Evolutionary conservation across 495 filamentous ascomycete genomes (phyloP).

Genomic region (Penicillium canariense): DNA sequence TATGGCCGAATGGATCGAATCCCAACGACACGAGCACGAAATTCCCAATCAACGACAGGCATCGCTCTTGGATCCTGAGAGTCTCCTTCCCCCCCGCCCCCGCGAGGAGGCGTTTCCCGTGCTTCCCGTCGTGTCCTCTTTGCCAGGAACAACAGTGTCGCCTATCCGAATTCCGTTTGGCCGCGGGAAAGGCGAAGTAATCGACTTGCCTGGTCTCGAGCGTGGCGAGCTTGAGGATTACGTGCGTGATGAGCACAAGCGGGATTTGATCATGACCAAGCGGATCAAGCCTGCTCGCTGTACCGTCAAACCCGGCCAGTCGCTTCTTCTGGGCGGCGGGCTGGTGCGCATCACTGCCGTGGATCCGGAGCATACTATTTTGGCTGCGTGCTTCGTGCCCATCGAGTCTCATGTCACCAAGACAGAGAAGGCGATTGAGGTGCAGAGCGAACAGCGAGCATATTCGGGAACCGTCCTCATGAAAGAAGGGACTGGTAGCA

Average conservation of each 20-base stretch:
- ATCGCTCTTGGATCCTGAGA: conserved; percentile 23
- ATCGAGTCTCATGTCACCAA: conserved; percentile 69
- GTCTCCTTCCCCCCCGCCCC: conserved; percentile 71
- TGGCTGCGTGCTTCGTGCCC: conserved; percentile 77
- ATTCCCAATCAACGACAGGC: conserved; percentile 14
- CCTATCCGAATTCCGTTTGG: conserved; percentile 90
- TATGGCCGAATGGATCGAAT: conserved; percentile 35
- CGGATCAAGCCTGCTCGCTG: conserved; percentile 65
- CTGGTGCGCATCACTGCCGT: conserved; percentile 84
- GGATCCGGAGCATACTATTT: conserved; percentile 57
- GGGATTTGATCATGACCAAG: conserved; percentile 70
- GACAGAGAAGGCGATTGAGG: conserved; percentile 71
- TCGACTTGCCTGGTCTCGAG: conserved; percentile 86
- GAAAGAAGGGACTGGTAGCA: conserved; percentile 51
- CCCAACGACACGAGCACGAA: conserved; percentile 23
- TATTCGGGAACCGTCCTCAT: conserved; percentile 60
- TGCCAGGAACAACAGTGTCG: conserved; percentile 91
- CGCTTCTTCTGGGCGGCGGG: conserved; percentile 78
- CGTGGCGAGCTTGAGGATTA: conserved; percentile 67
- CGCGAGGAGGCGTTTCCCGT: conserved; percentile 69
- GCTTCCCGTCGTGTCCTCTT: conserved; percentile 78
- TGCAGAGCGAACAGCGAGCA: conserved; percentile 55
- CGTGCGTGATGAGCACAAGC: conserved; percentile 61
- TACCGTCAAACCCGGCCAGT: conserved; percentile 72
- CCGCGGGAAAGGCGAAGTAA: conserved; percentile 80